Base-by-base conservation (phyloP, 768 basidiomycete species). In the Trametes maxima region DNA sequence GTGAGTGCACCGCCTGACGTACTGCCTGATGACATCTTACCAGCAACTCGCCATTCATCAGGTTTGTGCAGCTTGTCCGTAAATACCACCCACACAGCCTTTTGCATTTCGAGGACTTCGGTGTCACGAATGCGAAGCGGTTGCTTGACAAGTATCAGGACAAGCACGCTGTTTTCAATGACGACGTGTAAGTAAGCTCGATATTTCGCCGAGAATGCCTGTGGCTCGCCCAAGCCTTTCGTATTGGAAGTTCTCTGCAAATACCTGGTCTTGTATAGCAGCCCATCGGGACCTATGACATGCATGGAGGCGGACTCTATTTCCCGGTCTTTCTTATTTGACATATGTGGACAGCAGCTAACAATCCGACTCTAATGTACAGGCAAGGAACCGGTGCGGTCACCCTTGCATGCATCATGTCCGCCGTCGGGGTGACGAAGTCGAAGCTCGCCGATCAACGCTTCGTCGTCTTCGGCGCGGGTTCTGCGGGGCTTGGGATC, bases 81-180 rank as follows among this genome's bases (percentile, higher is more conserved):
- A 92, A 91, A 70, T 71, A 92, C 68, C 80, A 82, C 63, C 88
- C 88, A 0, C 75, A 81, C 59, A 75, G 80, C 69, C 79, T 94
- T 2, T 76, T 91, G 3, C 92, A 95, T 69, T 93, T 94, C 60
- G 92, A 94, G 69, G 91, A 94, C 67, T 93, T 93, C 64, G 90
- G 91, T 12, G 85, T 89, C 3, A 80, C 81, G 25, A 93, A 94
- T 64, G 92, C 92, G 0, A 83, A 89, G 60, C 74, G 83, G 37
- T 72, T 94, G 1, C 78, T 94, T 40, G 78, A 85, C 42, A 77
- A 77, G 43, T 92, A 90, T 72, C 77, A 79, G 3, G 79, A 83
- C 46, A 73, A 79, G 16, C 88, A 90, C 65, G 77, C 87, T 0
- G 81, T 85, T 4, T 89, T 94, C 79, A 95, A 94, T 69, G 93